Percentiles rank a stretch among this genome's conserved stretches.
These are phyloP conservation scores for Lupinus albus DNA, from an alignment of 306 rosid species.

Conservation along the genomic window DNA sequence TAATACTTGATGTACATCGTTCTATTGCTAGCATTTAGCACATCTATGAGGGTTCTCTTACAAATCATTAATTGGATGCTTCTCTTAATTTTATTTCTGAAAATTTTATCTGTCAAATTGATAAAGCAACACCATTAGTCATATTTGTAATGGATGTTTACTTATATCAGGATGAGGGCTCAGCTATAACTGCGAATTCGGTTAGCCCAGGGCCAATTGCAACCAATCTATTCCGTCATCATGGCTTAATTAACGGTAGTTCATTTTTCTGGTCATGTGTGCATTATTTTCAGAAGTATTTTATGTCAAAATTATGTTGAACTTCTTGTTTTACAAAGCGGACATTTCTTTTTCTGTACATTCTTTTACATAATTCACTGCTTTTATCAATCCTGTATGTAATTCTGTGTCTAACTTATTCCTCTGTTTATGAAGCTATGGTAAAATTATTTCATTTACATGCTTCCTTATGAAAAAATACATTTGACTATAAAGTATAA, in stretches of 20 bases:
- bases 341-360: not conserved
- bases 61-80: conserved; percentile 1
- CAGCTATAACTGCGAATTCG: conserved; percentile 56
- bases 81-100: not conserved
- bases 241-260: conserved; percentile 49
- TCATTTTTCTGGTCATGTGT: not conserved
- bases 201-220: conserved; percentile 60
- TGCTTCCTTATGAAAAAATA: too few species aligned
- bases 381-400: too few species aligned
- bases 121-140: conserved; percentile 4
- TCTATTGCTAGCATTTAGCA: conserved; percentile 5
- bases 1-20: not conserved
- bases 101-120: conserved; percentile 3
- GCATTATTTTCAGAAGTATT: too few species aligned
- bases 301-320: not conserved
- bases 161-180: conserved; percentile 53
- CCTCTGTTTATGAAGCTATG: too few species aligned
- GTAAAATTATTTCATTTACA: too few species aligned
- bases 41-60: not conserved
- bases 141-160: conserved; percentile 23
- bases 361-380: not conserved
- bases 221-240: conserved; percentile 57
- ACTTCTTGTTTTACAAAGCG: conserved; percentile 2
- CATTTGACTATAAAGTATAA: too few species aligned
- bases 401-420: too few species aligned